A percentile compares a stretch with the other conserved stretches of the same genome.
These are phyloP conservation scores for Kurtzmaniella quercitrusa DNA, from an alignment of 1,139 yeast species.

Conservation along the genomic window DNA sequence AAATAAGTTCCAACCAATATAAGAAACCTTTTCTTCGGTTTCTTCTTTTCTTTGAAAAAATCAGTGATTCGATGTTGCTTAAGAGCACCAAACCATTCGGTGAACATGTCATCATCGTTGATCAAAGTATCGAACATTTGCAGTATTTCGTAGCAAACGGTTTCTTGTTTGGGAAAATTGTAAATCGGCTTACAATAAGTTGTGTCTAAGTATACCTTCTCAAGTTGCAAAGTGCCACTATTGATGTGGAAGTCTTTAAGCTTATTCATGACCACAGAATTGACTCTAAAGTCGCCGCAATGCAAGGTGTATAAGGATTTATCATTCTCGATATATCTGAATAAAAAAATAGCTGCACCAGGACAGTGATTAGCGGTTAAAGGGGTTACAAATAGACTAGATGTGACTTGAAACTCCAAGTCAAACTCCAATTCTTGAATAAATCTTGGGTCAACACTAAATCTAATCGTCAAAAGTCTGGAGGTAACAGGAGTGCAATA, in stretches of 20 bases:
- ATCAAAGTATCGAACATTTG: conserved; percentile 44
- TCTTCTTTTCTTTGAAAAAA: conserved; percentile 21
- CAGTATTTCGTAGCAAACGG: conserved; percentile 58
- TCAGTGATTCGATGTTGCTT: conserved; percentile 44
- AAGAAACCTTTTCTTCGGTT: conserved; percentile 38
- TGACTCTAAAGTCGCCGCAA: conserved; percentile 90
- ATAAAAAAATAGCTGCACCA: conserved; percentile 80
- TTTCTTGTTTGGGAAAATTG: conserved; percentile 72
- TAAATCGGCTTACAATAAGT: conserved; percentile 77
- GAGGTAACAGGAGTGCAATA: conserved; percentile 73
- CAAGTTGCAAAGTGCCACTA: conserved; percentile 14
- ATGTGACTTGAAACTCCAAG: neutral
- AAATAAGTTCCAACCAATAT: conserved; percentile 86
- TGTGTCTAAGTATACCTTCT: conserved; percentile 76
- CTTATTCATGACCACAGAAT: conserved; percentile 34
- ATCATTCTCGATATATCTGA: conserved; percentile 41
- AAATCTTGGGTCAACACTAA: conserved; percentile 52
- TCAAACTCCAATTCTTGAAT: conserved; percentile 46
- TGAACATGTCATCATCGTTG: conserved; percentile 23
- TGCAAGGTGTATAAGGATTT: conserved; percentile 48
- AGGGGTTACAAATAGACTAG: conserved; percentile 51
- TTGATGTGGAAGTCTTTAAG: conserved; percentile 28
- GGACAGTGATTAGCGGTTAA: conserved; percentile 95
- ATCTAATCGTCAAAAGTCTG: conserved; percentile 47
- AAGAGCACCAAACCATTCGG: conserved; percentile 35